Evolutionary conservation across 31 red algal genomes (phyloP), one percentile per base, ranked within the genome.

Genomic region (Asparagopsis taxiformis): DNA sequence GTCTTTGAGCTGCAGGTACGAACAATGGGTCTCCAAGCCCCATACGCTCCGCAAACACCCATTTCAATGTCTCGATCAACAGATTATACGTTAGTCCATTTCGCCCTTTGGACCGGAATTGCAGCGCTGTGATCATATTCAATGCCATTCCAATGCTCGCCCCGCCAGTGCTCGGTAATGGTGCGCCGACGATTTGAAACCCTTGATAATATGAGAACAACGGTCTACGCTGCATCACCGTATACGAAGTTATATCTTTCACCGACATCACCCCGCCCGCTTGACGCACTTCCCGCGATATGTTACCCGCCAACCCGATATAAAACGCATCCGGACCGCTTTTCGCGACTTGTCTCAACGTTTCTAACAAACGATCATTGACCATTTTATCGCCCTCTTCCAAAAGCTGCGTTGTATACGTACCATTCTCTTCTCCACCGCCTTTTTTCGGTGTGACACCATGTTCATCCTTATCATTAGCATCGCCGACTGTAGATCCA

Each of bases 101-200:
- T 51, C 84, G 59, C n/a, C 90, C 89, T 25, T 72, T 70, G 31
- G 37, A 73, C 33, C 69, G 65, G 34, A 93, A 74, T 50, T 55
- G 55, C 64, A 80, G 57, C 26, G 76, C 85, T 21, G 74, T 64
- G 51, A 97, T 75, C 58, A 93, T 84, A 46, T 93, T 93, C 6
- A 97, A 56, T 24, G 81, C 80, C 58, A 93, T 66, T 1, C 60
- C 90, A 65, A 98, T 79, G 55, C 65, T 68, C 59, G 78, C 66
- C n/a, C 95, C 95, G 17, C 95, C 95, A 29, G 84, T 46, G 20
- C 76, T 82, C 39, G 91, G 95, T 23, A 70, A 80, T n/a, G 95
- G 80, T n/a, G 83, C 85, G 10, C 94, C 89, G 15, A 86, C 29
- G 11, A 94, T 55, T 16, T 62, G 71, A 51, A 91, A 82, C 8